These are phyloP conservation scores for Chlamydomonas sphaeroides DNA, from an alignment of 139 green algal species.

Conservation along the genomic window DNA sequence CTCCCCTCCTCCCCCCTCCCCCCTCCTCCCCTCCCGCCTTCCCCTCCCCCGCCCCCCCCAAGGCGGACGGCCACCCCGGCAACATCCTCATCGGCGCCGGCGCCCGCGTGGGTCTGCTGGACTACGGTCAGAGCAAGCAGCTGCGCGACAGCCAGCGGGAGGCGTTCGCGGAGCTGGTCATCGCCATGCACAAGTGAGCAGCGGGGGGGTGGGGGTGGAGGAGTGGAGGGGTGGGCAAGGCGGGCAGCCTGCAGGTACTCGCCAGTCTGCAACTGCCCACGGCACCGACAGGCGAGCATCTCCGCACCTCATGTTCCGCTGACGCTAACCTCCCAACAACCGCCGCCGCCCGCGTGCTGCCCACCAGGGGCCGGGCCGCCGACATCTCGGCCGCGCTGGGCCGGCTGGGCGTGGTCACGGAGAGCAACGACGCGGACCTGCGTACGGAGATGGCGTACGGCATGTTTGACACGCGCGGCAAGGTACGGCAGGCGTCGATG, in stretches of 20 bases:
- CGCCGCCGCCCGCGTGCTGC: too few relatives aligned
- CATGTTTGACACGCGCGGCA: slow-evolving; percentile 96
- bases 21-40: slow-evolving; percentile 33
- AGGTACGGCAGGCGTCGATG: too few relatives aligned
- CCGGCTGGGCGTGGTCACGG: slow-evolving; percentile 77
- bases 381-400: slow-evolving; percentile 60
- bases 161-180: slow-evolving; percentile 82
- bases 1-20: neutral
- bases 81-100: slow-evolving; percentile 91
- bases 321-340: too few relatives aligned
- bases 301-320: too few relatives aligned
- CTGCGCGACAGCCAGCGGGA: slow-evolving; percentile 71
- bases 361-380: slow-evolving; percentile 50
- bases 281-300: too few relatives aligned
- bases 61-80: slow-evolving; percentile 82
- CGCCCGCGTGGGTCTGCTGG: slow-evolving; percentile 86
- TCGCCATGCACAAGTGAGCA: slow-evolving; percentile 71
- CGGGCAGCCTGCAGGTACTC: too few relatives aligned
- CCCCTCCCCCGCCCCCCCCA: slow-evolving; percentile 58
- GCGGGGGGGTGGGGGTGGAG: neutral
- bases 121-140: slow-evolving; percentile 97
- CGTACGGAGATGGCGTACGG: slow-evolving; percentile 79
- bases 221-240: neutral
- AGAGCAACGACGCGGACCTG: slow-evolving; percentile 59
- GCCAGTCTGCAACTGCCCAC: too few relatives aligned